Base-by-base conservation (phyloP, 1,284 basidiomycete genomes). In the Apiotrichum gamsii region DNA sequence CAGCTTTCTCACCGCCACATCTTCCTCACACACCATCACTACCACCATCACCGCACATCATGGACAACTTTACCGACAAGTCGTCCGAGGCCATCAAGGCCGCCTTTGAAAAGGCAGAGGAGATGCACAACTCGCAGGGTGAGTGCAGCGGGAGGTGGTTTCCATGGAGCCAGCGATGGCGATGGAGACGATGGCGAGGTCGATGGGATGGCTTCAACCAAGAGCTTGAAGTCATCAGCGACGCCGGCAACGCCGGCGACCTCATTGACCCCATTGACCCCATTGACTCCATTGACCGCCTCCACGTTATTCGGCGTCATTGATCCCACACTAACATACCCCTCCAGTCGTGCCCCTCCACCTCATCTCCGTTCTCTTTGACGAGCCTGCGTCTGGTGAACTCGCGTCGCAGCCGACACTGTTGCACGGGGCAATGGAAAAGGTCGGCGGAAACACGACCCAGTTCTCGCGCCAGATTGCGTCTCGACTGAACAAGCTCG, bases 401-500 rank as follows among this genome's bases (percentile, higher is more conserved):
- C 39, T 58, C 14, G 50, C 53, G 48, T 47, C 45, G 15, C 61
- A 62, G 46, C 64, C 70, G 15, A 69, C 68, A 5, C 55, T 73
- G n/a, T 61, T 73, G 39, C 60, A 61, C 34, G 43, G 51, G 11
- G 57, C 64, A 1, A 24, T 74, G 19, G 72, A 74, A 46, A 64
- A 67, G 44, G 56, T 72, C 20, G 67, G 69, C 35, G 70, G 63
- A 31, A 71, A 74, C 51, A 35, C 59, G 14, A 65, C 55, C 9
- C 19, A 50, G 18, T 72, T 74, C 57, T 62, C 64, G 38, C 62
- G 72, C 14, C 57, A 64, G 19, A 58, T 72, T 25, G 52, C 65
- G 42, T 63, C 62, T 11, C 59, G 61, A 31, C 56, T 72, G 47
- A 73, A 73, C 53, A 65, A 85, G 43, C 73, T 93, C 6, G 90